Conservation (phyloP, 2,329 filamentous ascomycete species). For the Fusarium oligoseptatum region DNA sequence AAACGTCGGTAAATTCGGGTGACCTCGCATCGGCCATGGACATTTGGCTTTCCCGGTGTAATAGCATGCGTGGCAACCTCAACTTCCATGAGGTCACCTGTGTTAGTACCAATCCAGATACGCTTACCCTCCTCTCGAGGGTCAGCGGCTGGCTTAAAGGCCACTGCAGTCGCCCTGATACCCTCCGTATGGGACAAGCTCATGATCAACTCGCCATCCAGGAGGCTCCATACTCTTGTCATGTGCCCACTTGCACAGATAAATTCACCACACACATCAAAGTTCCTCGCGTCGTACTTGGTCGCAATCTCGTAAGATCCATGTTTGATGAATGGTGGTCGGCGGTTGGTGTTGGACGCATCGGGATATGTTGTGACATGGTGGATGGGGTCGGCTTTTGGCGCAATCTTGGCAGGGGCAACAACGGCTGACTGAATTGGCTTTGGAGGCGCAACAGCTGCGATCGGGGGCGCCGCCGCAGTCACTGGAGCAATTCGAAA, state of each 20-base stretch:
- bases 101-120: slow-evolving; percentile 91
- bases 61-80: slow-evolving; percentile 83
- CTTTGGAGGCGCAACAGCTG: slow-evolving; percentile 32
- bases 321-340: slow-evolving; percentile 80
- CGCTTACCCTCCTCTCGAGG: slow-evolving; percentile 84
- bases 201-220: slow-evolving; percentile 84
- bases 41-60: slow-evolving; percentile 74
- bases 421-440: slow-evolving; percentile 37
- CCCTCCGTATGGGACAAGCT: slow-evolving; percentile 88
- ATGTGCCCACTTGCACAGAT: slow-evolving; percentile 89
- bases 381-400: slow-evolving; percentile 61
- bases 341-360: slow-evolving; percentile 84
- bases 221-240: slow-evolving; percentile 88
- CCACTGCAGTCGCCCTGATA: slow-evolving; percentile 82
- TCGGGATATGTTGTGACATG: slow-evolving; percentile 81
- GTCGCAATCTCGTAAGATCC: slow-evolving; percentile 83
- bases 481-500: slow-evolving; percentile 42
- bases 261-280: slow-evolving; percentile 89
- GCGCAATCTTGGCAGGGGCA: slow-evolving; percentile 31
- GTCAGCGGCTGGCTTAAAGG: slow-evolving; percentile 85
- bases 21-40: slow-evolving; percentile 84
- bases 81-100: slow-evolving; percentile 89
- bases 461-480: slow-evolving; percentile 29
- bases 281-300: slow-evolving; percentile 87
- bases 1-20: slow-evolving; percentile 87